Percentiles rank a stretch among this genome's conserved stretches.
Evolutionary conservation across 495 filamentous ascomycete genomes (phyloP).

Genomic region (Usnea hakonensis): DNA sequence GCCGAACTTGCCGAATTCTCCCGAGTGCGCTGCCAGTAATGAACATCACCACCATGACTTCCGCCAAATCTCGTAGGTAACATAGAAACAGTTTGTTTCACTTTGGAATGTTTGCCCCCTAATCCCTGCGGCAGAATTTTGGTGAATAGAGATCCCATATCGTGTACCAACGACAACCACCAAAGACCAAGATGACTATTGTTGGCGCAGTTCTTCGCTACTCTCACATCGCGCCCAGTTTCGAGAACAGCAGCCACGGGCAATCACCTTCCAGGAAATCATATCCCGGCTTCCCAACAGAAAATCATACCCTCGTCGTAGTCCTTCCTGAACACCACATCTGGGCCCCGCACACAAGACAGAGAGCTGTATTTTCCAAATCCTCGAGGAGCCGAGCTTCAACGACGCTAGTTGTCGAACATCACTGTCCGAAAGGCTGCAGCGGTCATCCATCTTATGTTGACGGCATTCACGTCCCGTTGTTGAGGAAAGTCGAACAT

Average conservation of each 20-base stretch:
- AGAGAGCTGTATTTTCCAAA: background rate
- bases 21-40: too few relatives aligned
- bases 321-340: background rate
- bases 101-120: background rate
- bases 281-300: background rate
- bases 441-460: background rate
- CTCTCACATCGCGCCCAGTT: background rate
- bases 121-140: background rate
- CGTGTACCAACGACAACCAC: background rate
- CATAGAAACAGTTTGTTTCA: background rate
- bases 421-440: background rate
- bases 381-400: background rate
- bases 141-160: background rate
- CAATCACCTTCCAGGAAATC: background rate
- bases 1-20: background rate
- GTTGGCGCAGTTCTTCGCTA: background rate
- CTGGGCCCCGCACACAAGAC: background rate
- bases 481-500: background rate
- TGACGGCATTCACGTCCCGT: background rate
- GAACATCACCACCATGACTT: background rate
- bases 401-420: background rate
- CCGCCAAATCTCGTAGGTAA: background rate
- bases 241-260: background rate
- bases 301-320: background rate
- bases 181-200: background rate